These are phyloP conservation scores for Lipomyces yarrowii DNA, from an alignment of 1,139 yeast species.

Conservation along the genomic window DNA sequence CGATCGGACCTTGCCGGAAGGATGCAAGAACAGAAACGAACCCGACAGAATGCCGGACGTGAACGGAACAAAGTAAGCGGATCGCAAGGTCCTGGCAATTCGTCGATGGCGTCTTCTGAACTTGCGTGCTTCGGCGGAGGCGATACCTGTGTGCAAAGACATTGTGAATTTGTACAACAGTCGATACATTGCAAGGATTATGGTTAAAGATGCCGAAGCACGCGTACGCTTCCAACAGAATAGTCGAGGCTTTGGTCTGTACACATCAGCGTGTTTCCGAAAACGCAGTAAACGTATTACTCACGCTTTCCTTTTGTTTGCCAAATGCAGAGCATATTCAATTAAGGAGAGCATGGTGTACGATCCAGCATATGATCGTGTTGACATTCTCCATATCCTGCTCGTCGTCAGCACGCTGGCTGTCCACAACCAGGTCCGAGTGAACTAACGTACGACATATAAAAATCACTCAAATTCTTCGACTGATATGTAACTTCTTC, in stretches of 20 bases:
- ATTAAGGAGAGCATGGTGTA: background rate
- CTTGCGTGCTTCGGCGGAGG: constrained; percentile 18
- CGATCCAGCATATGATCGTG: background rate
- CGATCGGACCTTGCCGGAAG: constrained; percentile 13
- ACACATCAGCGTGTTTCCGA: background rate
- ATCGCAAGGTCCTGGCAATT: constrained; percentile 13
- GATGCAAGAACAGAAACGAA: constrained; percentile 8
- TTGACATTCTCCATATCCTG: background rate
- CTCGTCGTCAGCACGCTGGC: background rate
- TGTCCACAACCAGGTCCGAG: background rate
- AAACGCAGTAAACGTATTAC: background rate
- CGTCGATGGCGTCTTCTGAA: constrained; percentile 25
- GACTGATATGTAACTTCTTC: background rate
- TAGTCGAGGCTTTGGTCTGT: background rate
- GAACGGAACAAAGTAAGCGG: constrained; percentile 23
- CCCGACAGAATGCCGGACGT: constrained; percentile 23
- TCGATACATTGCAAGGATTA: constrained; percentile 21
- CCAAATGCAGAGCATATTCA: background rate
- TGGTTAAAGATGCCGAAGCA: constrained; percentile 9
- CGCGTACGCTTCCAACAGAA: background rate
- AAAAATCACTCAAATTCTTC: background rate
- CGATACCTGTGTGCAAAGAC: constrained; percentile 14
- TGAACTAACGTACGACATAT: constrained; percentile 1
- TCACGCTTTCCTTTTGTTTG: constrained; percentile 2
- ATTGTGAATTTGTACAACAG: constrained; percentile 8